These are phyloP conservation scores for Apiotrichum sp. DNA, from an alignment of 1,284 basidiomycete genomes.

Conservation along the genomic window DNA sequence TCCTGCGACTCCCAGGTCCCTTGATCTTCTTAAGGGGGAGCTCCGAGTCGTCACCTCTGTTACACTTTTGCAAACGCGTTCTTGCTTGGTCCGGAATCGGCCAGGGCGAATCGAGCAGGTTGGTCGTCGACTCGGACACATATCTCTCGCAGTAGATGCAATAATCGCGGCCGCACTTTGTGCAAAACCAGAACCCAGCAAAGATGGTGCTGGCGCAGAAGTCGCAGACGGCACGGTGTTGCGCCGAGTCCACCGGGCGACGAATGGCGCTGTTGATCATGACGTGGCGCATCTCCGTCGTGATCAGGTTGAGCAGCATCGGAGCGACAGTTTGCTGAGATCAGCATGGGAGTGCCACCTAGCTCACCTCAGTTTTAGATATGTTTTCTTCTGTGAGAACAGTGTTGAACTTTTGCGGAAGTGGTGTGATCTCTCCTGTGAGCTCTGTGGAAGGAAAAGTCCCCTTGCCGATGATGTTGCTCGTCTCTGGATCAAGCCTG, in stretches of 20 bases:
- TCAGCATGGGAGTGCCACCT: background rate
- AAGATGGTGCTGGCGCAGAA: constrained; percentile 90
- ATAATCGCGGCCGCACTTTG: constrained; percentile 79
- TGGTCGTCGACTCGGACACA: constrained; percentile 59
- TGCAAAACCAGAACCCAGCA: constrained; percentile 80
- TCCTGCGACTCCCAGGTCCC: background rate
- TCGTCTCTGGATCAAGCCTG: constrained; percentile 36
- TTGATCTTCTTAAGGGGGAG: constrained; percentile 2
- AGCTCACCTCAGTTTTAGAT: constrained; percentile 33
- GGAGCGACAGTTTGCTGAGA: constrained; percentile 56
- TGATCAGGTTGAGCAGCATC: constrained; percentile 62
- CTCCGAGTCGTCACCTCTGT: constrained; percentile 2
- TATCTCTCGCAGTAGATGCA: constrained; percentile 75
- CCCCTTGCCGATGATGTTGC: constrained; percentile 30
- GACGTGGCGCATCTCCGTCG: constrained; percentile 64
- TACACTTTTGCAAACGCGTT: constrained; percentile 24
- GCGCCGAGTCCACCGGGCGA: constrained; percentile 62
- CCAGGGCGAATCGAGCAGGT: constrained; percentile 45
- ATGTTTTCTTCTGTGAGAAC: constrained; percentile 28
- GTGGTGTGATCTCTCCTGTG: constrained; percentile 24
- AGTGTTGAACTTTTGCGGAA: constrained; percentile 40
- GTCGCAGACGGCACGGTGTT: constrained; percentile 77
- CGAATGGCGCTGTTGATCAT: constrained; percentile 58
- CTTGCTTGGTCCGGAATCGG: constrained; percentile 48
- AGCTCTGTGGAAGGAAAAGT: constrained; percentile 33